Conservation (phyloP, 176 grass and related monocot genomes). For the Aegilops sharonensis region DNA sequence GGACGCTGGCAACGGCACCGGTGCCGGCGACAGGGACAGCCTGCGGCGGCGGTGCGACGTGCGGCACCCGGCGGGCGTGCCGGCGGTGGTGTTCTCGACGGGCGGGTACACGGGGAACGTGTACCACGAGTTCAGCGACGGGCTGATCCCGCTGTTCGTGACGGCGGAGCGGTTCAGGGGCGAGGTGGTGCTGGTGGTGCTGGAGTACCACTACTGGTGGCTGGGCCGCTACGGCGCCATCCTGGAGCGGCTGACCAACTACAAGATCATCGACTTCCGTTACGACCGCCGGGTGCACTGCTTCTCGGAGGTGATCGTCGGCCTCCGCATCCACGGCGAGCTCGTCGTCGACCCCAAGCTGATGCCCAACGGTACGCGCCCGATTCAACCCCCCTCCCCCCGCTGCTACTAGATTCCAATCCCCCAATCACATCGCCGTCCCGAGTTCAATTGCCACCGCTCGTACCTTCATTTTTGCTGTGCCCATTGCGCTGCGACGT, state of each 20-base stretch:
- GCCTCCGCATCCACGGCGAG: slow-evolving; percentile 90
- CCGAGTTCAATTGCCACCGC: background rate
- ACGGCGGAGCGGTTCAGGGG: slow-evolving; percentile 78
- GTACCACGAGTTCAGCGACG: slow-evolving; percentile 99
- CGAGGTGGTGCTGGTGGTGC: slow-evolving; percentile 88
- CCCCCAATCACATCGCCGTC: background rate
- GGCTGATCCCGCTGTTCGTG: slow-evolving; percentile 87
- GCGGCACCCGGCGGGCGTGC: slow-evolving; percentile 52
- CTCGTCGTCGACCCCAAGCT: slow-evolving; percentile 83
- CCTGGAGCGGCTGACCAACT: slow-evolving; percentile 72
- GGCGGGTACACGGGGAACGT: slow-evolving; percentile 98
- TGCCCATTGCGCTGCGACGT: slow-evolving; percentile 22
- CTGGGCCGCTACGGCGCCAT: slow-evolving; percentile 67
- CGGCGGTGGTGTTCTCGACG: slow-evolving; percentile 89
- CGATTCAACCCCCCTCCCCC: background rate
- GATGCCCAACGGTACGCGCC: slow-evolving; percentile 67
- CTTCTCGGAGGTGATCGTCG: slow-evolving; percentile 90
- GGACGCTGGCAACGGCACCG: background rate
- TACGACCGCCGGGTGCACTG: slow-evolving; percentile 83
- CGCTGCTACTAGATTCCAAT: background rate
- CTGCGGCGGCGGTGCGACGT: slow-evolving; percentile 53
- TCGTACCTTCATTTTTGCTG: no score
- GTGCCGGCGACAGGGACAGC: background rate
- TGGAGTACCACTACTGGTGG: slow-evolving; percentile 94
- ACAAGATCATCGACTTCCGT: slow-evolving; percentile 79